These are phyloP conservation scores for Elasticomyces elasticus DNA, from an alignment of 495 filamentous ascomycete species.

Conservation along the genomic window DNA sequence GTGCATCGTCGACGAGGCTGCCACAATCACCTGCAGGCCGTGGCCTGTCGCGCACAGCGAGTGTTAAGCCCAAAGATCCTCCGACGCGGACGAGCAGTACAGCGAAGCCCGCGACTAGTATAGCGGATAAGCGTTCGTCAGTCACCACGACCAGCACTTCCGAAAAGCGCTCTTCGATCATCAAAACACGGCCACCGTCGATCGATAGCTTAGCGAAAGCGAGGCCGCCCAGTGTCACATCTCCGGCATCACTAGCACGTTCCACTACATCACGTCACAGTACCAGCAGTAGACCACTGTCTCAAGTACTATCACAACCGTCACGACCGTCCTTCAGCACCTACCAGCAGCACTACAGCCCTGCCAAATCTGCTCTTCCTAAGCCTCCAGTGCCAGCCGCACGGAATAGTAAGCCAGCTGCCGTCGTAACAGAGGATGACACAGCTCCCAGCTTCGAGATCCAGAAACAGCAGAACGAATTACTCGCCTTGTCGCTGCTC, in stretches of 20 bases:
- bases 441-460: constrained; percentile 2
- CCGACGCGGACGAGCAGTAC: background rate
- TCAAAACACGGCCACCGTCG: constrained; percentile 3
- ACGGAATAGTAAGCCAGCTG: background rate
- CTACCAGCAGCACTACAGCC: constrained; percentile 23
- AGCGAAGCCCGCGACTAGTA: background rate
- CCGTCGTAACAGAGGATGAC: background rate
- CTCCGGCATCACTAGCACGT: constrained; percentile 1
- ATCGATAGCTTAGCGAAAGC: background rate
- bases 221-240: background rate
- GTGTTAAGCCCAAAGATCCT: constrained; percentile 3
- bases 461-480: constrained; percentile 15
- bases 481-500: constrained; percentile 18
- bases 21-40: constrained; percentile 6
- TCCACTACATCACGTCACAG: constrained; percentile 3
- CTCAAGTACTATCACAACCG: constrained; percentile 1
- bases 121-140: constrained; percentile 11
- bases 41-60: constrained; percentile 13
- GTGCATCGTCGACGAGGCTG: constrained; percentile 14
- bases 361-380: constrained; percentile 17
- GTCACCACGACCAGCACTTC: background rate
- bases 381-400: constrained; percentile 18
- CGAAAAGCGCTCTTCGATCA: constrained; percentile 8
- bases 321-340: constrained; percentile 18
- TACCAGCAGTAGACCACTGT: constrained; percentile 2